A percentile compares a stretch with the other conserved stretches of the same genome.
Evolutionary conservation across 2,329 filamentous ascomycete genomes (phyloP).

Genomic region (Neonectria hederae): DNA sequence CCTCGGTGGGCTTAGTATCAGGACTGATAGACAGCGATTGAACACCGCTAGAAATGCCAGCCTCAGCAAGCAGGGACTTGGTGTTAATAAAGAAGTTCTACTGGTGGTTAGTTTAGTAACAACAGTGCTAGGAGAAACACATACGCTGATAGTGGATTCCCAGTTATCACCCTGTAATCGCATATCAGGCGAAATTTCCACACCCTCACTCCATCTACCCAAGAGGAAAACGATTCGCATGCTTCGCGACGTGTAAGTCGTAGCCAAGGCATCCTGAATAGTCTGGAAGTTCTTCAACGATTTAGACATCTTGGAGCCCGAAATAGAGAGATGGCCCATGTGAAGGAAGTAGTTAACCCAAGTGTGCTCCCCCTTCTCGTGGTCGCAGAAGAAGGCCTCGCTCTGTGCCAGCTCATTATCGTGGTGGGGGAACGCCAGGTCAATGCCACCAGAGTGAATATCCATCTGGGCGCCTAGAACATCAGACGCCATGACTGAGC

Average conservation of each 20-base stretch:
- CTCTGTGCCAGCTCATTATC: constrained; percentile 93
- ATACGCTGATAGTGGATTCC: constrained; percentile 79
- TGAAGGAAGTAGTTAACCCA: constrained; percentile 98
- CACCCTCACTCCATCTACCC: constrained; percentile 88
- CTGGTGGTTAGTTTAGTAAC: constrained; percentile 28
- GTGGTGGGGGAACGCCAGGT: constrained; percentile 90
- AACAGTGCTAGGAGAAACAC: constrained; percentile 31
- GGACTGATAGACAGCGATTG: constrained; percentile 51
- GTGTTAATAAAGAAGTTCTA: constrained; percentile 68
- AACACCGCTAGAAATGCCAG: constrained; percentile 47
- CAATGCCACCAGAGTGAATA: constrained; percentile 91
- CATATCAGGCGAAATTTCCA: constrained; percentile 89
- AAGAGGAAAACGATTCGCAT: constrained; percentile 89
- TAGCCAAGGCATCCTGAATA: constrained; percentile 80
- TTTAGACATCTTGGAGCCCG: constrained; percentile 95
- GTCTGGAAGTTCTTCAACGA: constrained; percentile 96
- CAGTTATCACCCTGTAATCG: constrained; percentile 77
- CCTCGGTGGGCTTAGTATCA: constrained; percentile 43
- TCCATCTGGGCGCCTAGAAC: constrained; percentile 88
- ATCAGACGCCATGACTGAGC: constrained; percentile 93
- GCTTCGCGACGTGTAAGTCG: constrained; percentile 77
- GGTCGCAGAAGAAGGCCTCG: constrained; percentile 79
- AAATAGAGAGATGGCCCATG: constrained; percentile 88
- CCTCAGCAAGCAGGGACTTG: constrained; percentile 63
- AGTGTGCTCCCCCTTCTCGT: constrained; percentile 65